Percentiles rank a stretch among this genome's conserved stretches.
Conservation (phyloP, 2,329 filamentous ascomycete genomes). For the Eutypa lata region DNA sequence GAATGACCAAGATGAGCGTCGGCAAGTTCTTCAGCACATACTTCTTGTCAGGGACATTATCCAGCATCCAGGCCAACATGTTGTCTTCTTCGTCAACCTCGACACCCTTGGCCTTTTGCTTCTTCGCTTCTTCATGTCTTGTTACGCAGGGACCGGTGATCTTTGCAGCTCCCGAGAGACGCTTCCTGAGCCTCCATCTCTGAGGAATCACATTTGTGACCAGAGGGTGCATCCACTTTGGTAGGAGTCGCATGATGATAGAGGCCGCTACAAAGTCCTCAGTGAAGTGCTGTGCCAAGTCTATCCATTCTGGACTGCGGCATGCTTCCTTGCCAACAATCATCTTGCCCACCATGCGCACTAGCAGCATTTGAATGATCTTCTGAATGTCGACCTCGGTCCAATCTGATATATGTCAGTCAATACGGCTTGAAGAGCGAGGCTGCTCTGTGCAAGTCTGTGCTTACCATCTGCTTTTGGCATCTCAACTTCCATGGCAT, state of each 20-base stretch:
- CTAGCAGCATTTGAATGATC: constrained; percentile 1
- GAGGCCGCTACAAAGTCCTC: constrained; percentile 1
- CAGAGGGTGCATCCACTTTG: constrained; percentile 1
- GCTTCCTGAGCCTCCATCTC: constrained; percentile 1
- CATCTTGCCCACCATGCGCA: constrained; percentile 3
- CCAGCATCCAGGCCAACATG: constrained; percentile 2
- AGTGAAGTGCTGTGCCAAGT: constrained; percentile 1
- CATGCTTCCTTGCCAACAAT: constrained; percentile 1
- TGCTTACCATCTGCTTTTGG: constrained; percentile 1
- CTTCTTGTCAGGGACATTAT: constrained; percentile 1
- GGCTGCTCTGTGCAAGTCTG: too few species aligned
- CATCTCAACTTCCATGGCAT: constrained; percentile 1
- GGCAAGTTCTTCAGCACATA: background rate
- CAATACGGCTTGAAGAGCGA: too few species aligned
- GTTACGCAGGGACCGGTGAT: background rate
- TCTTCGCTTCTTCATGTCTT: background rate
- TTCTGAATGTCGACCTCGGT: constrained; percentile 2
- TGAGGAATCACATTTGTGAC: constrained; percentile 4
- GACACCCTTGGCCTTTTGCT: background rate
- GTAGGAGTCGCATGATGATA: constrained; percentile 3
- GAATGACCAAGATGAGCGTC: constrained; percentile 1
- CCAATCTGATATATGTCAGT: background rate
- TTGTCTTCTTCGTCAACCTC: constrained; percentile 1
- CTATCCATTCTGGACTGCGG: constrained; percentile 1
- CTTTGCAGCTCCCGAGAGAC: background rate